Evolutionary conservation across 805 yeast genomes (phyloP), one percentile per base, ranked within the genome.

Genomic region (Candida argentea): DNA sequence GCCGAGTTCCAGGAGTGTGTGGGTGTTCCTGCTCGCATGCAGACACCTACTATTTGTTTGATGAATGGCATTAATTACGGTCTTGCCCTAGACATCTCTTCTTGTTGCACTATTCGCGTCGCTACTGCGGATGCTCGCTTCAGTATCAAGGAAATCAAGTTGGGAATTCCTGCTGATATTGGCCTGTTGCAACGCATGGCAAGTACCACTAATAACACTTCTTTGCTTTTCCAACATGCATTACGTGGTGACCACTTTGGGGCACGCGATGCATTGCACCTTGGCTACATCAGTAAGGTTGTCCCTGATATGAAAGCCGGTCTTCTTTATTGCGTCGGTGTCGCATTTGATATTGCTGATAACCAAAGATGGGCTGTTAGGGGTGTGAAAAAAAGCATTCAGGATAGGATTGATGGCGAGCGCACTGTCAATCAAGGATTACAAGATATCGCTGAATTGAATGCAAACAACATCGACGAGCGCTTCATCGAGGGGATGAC

Each of bases 81-180:
- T 0, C 59, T 82, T 26, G 89, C 79, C 0, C 38, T 82, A 12
- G 91, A 81, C 48, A 67, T 81, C 24, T 53, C 78, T 5, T 52
- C 76, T 9, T 69, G 80, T 0, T 62, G 67, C 16, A 63, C 73
- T 10, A 68, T 81, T 14, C 64, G 87, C 28, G 48, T 75, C 8
- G 72, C 73, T 7, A 54, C 74, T 3, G 52, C 54, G 17, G 78
- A 69, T 37, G 65, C 70, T 9, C 52, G 44, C 22, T 61, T 78
- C 37, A 65, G 79, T 23, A 68, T 82, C 32, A 69, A 78, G 32
- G 93, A 81, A 52, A 73, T 80, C 34, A 70, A 73, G 36, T 61
- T 81, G 30, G 91, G 89, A 3, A 62, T 82, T 45, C 68, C 82
- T 21, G 86, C 91, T 2, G 91, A 82, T 46, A 77, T 81, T 43